Conservation (phyloP, 2,329 filamentous ascomycete genomes). For the Gnomoniopsis smithogilvyi region DNA sequence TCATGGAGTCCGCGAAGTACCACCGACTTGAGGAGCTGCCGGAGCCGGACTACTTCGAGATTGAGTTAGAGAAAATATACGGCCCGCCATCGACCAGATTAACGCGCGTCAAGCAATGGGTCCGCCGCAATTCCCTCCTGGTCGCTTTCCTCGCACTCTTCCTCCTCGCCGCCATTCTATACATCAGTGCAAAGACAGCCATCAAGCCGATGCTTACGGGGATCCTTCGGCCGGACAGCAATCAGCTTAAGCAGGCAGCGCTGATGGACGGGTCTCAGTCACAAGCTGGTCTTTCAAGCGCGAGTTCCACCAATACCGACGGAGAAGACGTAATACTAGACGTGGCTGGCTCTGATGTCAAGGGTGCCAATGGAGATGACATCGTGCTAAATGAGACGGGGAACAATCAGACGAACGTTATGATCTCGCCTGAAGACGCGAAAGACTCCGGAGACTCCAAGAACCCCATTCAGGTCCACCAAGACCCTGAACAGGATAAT, state of each 20-base stretch:
- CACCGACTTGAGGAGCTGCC: conserved; percentile 5
- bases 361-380: neutral
- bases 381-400: neutral
- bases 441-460: neutral
- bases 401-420: neutral
- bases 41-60: conserved; percentile 15
- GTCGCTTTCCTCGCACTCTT: conserved; percentile 8
- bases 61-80: conserved; percentile 8
- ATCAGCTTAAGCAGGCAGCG: conserved; percentile 5
- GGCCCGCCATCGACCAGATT: neutral
- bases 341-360: neutral
- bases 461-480: neutral
- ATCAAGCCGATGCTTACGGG: conserved; percentile 1
- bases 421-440: neutral
- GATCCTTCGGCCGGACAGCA: neutral
- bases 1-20: conserved; percentile 13
- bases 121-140: conserved; percentile 2
- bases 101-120: conserved; percentile 1
- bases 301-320: neutral
- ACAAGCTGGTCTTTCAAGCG: neutral
- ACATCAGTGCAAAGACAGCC: neutral
- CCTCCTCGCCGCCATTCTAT: conserved; percentile 7
- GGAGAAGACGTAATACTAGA: neutral
- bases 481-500: neutral
- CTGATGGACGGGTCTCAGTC: neutral